Evolutionary conservation across 2,329 filamentous ascomycete species (phyloP).

Genomic region (Atkinsonella hypoxylon): DNA sequence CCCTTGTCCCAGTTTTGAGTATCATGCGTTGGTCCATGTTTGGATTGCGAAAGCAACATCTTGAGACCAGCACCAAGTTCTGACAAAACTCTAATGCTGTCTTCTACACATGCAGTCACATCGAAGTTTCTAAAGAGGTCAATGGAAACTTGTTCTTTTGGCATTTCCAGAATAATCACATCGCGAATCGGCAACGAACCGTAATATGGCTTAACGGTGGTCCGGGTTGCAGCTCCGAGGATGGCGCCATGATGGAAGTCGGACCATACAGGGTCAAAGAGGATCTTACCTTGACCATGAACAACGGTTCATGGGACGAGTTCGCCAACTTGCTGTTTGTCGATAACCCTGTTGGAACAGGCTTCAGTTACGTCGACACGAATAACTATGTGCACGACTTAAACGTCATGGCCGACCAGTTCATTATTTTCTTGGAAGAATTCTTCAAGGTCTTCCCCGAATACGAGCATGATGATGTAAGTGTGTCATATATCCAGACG

Average conservation of each 20-base stretch:
- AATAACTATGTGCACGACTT: conserved; percentile 79
- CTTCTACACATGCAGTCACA: conserved; percentile 50
- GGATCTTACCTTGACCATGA: conserved; percentile 58
- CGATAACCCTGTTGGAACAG: conserved; percentile 92
- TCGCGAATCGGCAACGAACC: conserved; percentile 79
- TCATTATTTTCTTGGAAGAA: conserved; percentile 79
- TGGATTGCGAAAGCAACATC: background rate
- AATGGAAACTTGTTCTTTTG: conserved; percentile 98
- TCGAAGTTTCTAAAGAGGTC: conserved; percentile 73
- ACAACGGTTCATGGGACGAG: conserved; percentile 96
- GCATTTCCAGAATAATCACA: conserved; percentile 93
- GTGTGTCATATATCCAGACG: conserved; percentile 25
- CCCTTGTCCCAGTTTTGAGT: background rate
- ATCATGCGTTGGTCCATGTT: background rate
- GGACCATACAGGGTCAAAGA: conserved; percentile 82
- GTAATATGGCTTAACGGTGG: conserved; percentile 97
- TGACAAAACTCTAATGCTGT: background rate
- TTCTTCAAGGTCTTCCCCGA: conserved; percentile 87
- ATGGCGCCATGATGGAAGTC: conserved; percentile 91
- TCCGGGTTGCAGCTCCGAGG: conserved; percentile 93
- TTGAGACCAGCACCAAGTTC: background rate
- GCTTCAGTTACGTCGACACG: conserved; percentile 90
- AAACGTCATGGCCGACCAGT: conserved; percentile 78
- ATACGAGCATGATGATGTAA: conserved; percentile 81
- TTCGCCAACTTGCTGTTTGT: conserved; percentile 96